These are phyloP conservation scores for Thalassiosira profunda DNA, from an alignment of 108 stramenopile genomes.

Conservation along the genomic window DNA sequence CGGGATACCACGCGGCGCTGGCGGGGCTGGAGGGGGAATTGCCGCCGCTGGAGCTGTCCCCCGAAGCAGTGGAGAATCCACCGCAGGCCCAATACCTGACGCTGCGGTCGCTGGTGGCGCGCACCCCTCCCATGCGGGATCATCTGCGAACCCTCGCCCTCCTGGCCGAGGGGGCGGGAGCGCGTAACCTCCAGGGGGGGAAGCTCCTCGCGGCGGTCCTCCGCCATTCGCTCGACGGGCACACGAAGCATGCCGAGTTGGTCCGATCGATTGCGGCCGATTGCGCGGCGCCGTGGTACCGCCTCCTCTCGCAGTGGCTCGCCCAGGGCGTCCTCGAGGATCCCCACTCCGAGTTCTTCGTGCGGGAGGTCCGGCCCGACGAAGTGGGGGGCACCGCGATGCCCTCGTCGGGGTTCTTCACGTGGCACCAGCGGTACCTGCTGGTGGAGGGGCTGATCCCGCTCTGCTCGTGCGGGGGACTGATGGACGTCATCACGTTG, in stretches of 20 bases:
- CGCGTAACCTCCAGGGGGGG: conserved; percentile 73
- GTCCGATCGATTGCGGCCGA: conserved; percentile 70
- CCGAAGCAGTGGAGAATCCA: background rate
- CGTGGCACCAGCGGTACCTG: conserved; percentile 86
- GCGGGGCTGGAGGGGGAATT: conserved; percentile 74
- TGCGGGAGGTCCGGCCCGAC: conserved; percentile 34
- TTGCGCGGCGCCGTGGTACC: conserved; percentile 77
- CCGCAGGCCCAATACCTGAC: conserved; percentile 37
- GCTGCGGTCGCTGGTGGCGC: conserved; percentile 72
- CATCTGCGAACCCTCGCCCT: conserved; percentile 76
- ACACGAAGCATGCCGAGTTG: conserved; percentile 63
- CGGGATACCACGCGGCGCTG: conserved; percentile 72
- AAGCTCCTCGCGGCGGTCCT: conserved; percentile 81
- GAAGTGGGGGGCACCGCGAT: conserved; percentile 7
- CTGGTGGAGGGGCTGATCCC: conserved; percentile 77
- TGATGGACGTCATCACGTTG: conserved; percentile 69
- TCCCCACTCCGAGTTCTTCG: conserved; percentile 86
- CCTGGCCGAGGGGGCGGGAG: conserved; percentile 69
- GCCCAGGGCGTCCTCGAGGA: conserved; percentile 73
- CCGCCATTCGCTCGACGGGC: conserved; percentile 83
- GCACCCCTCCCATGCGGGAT: conserved; percentile 58
- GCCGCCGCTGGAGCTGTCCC: background rate
- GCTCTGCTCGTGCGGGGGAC: conserved; percentile 26
- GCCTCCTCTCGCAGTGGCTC: conserved; percentile 68
- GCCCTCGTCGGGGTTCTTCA: conserved; percentile 42